These are phyloP conservation scores for Chrysanthemum seticuspe DNA, from an alignment of 129 eudicot species.

Conservation along the genomic window DNA sequence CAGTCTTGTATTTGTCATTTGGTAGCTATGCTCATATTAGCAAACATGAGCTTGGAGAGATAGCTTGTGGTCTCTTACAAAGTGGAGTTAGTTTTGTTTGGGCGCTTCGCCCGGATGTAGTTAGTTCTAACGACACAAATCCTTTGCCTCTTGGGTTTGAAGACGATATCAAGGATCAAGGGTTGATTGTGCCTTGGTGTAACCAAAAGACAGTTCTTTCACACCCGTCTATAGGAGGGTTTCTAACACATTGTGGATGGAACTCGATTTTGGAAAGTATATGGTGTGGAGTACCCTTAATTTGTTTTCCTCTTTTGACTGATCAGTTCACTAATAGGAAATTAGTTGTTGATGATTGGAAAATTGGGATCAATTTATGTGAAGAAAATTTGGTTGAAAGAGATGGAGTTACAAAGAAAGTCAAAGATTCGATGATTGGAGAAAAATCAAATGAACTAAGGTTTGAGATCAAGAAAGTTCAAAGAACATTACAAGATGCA, in stretches of 20 bases:
- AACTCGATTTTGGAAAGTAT: slow-evolving; percentile 67
- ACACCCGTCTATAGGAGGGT: slow-evolving; percentile 49
- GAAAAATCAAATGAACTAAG: slow-evolving; percentile 28
- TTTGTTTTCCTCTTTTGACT: slow-evolving; percentile 58
- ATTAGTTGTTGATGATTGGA: slow-evolving; percentile 74
- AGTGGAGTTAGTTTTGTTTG: slow-evolving; percentile 67
- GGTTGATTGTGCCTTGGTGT: slow-evolving; percentile 67
- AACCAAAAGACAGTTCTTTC: slow-evolving; percentile 48
- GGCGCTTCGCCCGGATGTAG: slow-evolving; percentile 70
- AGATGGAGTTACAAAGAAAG: slow-evolving; percentile 46
- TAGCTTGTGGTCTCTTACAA: slow-evolving; percentile 50
- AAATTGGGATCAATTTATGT: slow-evolving; percentile 59
- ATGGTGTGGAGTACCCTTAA: slow-evolving; percentile 56
- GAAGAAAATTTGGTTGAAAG: slow-evolving; percentile 32
- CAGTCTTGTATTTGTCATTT: slow-evolving; percentile 79
- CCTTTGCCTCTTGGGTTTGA: slow-evolving; percentile 52
- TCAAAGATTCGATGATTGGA: slow-evolving; percentile 42
- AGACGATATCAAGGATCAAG: slow-evolving; percentile 40
- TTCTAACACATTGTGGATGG: slow-evolving; percentile 80
- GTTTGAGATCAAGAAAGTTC: slow-evolving; percentile 38
- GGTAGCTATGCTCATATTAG: slow-evolving; percentile 81
- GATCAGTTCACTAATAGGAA: slow-evolving; percentile 71
- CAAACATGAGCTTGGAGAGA: slow-evolving; percentile 55
- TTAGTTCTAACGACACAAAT: slow-evolving; percentile 53
- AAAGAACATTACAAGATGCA: slow-evolving; percentile 45